Evolutionary conservation across 1,139 yeast species (phyloP), one percentile per base, ranked within the genome.

Genomic region (Geotrichum europaeum): DNA sequence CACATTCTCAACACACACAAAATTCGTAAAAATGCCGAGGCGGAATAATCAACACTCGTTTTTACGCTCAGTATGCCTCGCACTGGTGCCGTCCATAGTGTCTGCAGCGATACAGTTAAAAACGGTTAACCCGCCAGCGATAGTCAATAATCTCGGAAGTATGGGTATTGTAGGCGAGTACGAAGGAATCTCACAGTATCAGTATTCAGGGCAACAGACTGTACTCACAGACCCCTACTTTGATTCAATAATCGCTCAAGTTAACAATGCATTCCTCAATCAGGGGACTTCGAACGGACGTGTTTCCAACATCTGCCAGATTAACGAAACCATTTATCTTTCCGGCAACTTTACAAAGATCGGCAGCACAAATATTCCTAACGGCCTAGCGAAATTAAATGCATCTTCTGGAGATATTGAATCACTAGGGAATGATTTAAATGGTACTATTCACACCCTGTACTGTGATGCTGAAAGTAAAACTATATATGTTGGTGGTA

Each of bases 401-500:
- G 67, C 81, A 22, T 70, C 84, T 9, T 76, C 79, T 36, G 76
- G 81, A 13, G 70, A 75, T 2, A 73, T 82, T 54, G 68, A 76
- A 18, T 70, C 77, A 2, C 73, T 87, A 24, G 79, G 76, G 50
- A 64, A 65, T 64, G 68, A 67, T 65, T 64, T 76, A 1, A 66
- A 75, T 49, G 95, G 96, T 0, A 68, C 77, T 0, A 83, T 87
- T 4, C 75, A 74, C 25, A 76, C 89, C 0, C 77, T 85, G 0
- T 80, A 77, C 68, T 77, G 79, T 69, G 80, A 81, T 67, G 68
- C 76, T 2, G 82, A 80, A 62, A 73, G 75, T 40, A 76, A 80
- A 20, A 65, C 81, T 30, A 79, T 91, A 0, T 91, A 89, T 69
- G 80, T 89, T 58, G 99, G 98, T 12, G 99, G 99, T 32, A 78